Evolutionary conservation across 306 rosid genomes (phyloP), one percentile per base, ranked within the genome.

Genomic region (Argentina anserina): DNA sequence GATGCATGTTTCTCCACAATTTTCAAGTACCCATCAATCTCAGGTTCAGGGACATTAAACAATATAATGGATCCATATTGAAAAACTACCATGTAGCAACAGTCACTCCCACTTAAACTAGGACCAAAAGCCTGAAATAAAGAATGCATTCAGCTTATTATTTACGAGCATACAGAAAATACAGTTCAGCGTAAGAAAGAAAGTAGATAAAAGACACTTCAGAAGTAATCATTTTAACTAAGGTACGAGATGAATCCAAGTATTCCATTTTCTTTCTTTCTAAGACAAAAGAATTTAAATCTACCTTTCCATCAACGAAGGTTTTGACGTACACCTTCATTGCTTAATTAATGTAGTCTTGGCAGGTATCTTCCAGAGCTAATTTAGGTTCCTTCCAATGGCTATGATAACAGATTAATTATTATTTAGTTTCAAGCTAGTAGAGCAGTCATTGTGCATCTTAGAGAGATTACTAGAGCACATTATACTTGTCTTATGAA

Each of bases 51-150:
- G 23, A 90, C 91, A 70, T 94, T 94, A 84, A 94, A 94, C 81
- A 94, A 76, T 71, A 91, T 96, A 43, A 91, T 91, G 59, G 97
- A 94, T 53, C 99, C 99, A 76, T 94, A 94, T 78, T 94, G 99
- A 78, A 94, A 94, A 79, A 94, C 97, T 73, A 94, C 96, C 97
- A 94, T 83, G 84, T 71, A 94, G 80, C 85, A 74, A 80, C 88
- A 85, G 75, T 75, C 86, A 76, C 89, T 88, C 81, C 96, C 97
- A 45, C 90, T 83, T 76, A 86, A 80, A 80, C 90, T 87, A 77
- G 83, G 78, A 62, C 88, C 85, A 45, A 73, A 36, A 76, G 76
- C 93, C 99, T 94, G 90, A 79, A 83, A 87, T 71, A 58, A 72
- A 84, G 75, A 60, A 74, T 18, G 53, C 71, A 59, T 31, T 75